Conservation (phyloP, 2,329 filamentous ascomycete genomes). For the Arthrinium phaeospermum region DNA sequence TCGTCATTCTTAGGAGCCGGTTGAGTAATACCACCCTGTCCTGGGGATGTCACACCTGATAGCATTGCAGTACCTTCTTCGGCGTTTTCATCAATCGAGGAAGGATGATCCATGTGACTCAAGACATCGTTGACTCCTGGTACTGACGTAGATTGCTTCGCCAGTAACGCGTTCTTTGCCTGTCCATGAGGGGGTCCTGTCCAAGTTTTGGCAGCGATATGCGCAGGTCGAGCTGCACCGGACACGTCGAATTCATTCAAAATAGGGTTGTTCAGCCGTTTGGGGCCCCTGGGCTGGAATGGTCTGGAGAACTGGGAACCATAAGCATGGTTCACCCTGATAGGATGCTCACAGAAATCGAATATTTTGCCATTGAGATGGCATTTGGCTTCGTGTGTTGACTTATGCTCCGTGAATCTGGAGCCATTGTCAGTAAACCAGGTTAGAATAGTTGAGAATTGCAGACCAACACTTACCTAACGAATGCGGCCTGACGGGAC, state of each 20-base stretch:
- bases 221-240: not conserved
- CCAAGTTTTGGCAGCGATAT: not conserved
- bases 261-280: not conserved
- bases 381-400: not conserved
- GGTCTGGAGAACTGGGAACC: slow-evolving; percentile 2
- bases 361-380: not conserved
- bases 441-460: not conserved
- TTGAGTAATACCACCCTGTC: not conserved
- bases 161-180: not conserved
- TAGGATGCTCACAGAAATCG: not conserved
- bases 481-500: not conserved
- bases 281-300: not conserved
- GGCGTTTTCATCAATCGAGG: not conserved
- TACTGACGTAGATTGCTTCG: not conserved
- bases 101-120: not conserved
- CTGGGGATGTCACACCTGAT: too few relatives aligned
- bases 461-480: not conserved
- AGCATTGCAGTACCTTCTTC: not conserved
- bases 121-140: slow-evolving; percentile 2
- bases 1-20: not conserved
- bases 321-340: not conserved
- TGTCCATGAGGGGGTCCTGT: not conserved
- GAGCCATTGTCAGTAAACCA: not conserved
- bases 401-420: not conserved
- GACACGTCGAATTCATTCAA: not conserved